Evolutionary conservation across 2,329 filamentous ascomycete genomes (phyloP).

Genomic region (Seiridium unicorne): DNA sequence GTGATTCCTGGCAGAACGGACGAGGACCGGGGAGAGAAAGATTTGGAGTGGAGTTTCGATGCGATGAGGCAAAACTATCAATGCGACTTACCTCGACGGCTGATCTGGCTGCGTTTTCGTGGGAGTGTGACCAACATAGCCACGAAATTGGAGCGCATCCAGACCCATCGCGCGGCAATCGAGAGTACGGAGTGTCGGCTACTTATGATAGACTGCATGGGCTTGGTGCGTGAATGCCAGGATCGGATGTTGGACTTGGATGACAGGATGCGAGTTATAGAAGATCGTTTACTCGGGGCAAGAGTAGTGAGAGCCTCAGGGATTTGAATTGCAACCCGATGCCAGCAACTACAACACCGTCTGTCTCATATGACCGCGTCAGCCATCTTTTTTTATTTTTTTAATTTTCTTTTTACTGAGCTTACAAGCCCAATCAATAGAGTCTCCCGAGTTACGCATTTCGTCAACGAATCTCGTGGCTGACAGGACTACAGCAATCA

Average conservation of each 20-base stretch:
- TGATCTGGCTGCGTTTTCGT: constrained; percentile 1
- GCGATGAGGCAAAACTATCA: constrained; percentile 1
- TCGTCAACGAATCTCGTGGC: too few species aligned
- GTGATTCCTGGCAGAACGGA: constrained; percentile 1
- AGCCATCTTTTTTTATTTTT: too few species aligned
- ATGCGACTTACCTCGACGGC: not conserved
- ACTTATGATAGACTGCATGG: not conserved
- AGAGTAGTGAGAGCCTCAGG: not conserved
- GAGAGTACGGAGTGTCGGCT: not conserved
- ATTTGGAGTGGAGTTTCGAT: constrained; percentile 5
- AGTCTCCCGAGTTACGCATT: too few species aligned
- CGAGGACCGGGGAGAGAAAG: not conserved
- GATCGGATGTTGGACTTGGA: not conserved
- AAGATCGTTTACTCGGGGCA: not conserved
- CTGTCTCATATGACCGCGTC: too few species aligned
- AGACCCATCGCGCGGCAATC: not conserved
- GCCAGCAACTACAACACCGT: too few species aligned
- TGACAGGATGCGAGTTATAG: not conserved
- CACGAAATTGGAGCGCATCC: not conserved
- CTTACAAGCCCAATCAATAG: too few species aligned
- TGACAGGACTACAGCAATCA: too few species aligned
- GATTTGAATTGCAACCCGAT: not conserved
- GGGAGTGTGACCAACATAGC: not conserved
- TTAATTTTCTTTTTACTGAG: too few species aligned
- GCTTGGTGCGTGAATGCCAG: not conserved